Conservation (phyloP, 2,329 filamentous ascomycete species). For the Pseudocercospora pini-densiflorae region DNA sequence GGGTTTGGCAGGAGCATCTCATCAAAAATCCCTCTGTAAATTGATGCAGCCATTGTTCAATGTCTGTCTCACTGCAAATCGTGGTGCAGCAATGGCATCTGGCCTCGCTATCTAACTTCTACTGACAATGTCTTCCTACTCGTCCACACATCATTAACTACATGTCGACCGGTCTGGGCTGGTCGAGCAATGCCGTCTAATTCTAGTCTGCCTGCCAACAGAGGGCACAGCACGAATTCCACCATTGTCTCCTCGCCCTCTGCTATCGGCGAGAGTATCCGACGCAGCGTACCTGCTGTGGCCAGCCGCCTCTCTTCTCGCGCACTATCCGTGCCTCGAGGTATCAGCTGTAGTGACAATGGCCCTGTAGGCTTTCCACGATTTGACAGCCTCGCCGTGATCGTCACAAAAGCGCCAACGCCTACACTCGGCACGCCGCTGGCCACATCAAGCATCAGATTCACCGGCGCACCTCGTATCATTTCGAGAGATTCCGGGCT, state of each 20-base stretch:
- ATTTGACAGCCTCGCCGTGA: conserved; percentile 23
- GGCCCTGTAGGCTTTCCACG: conserved; percentile 17
- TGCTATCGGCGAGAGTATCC: conserved; percentile 25
- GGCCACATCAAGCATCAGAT: conserved; percentile 12
- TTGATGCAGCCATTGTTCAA: neutral
- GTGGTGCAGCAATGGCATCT: no score
- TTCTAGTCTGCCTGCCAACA: conserved; percentile 28
- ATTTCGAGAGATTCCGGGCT: conserved; percentile 23
- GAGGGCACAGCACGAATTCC: conserved; percentile 32
- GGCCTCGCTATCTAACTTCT: neutral
- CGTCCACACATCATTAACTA: conserved; percentile 1
- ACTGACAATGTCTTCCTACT: conserved; percentile 6
- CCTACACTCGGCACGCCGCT: neutral
- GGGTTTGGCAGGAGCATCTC: neutral
- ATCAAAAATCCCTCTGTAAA: neutral
- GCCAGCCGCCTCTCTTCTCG: conserved; percentile 24
- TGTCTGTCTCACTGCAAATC: neutral
- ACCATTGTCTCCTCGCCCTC: conserved; percentile 18
- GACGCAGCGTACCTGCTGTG: conserved; percentile 28
- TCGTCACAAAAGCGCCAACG: conserved; percentile 24
- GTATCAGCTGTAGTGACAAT: conserved; percentile 22
- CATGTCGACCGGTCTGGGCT: conserved; percentile 16
- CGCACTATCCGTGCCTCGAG: conserved; percentile 1
- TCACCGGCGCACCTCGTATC: conserved; percentile 23
- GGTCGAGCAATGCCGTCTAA: conserved; percentile 23